Conservation (phyloP, 164 flowering plant species). For the Vitis amurensis region DNA sequence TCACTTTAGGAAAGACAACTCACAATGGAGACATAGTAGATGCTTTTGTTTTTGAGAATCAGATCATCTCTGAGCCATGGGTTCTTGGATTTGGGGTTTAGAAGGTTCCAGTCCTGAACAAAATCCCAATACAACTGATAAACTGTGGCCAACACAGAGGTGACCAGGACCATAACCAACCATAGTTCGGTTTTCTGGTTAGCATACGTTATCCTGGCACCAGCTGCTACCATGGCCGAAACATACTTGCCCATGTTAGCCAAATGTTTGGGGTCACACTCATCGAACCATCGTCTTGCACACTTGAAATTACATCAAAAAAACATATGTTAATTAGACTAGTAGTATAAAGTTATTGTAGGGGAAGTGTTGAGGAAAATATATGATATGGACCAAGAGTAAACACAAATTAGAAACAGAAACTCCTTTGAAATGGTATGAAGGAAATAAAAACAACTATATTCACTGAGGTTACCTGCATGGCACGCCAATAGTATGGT, state of each 20-base stretch:
- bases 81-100: constrained; percentile 67
- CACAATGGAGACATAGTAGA: constrained; percentile 81
- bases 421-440: too few species aligned
- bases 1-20: constrained; percentile 24
- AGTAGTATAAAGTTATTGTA: not conserved
- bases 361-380: not conserved
- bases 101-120: constrained; percentile 89
- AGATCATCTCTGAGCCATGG: constrained; percentile 86
- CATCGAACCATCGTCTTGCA: constrained; percentile 92
- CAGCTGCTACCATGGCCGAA: constrained; percentile 98
- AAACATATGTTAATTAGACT: not conserved
- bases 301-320: constrained; percentile 46
- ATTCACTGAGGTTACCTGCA: constrained; percentile 66
- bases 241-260: constrained; percentile 97
- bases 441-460: too few species aligned
- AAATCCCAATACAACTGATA: constrained; percentile 98
- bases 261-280: constrained; percentile 57
- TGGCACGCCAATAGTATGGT: constrained; percentile 97
- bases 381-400: not conserved
- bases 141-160: constrained; percentile 73
- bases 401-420: not conserved
- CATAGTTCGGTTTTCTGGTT: constrained; percentile 41
- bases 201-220: constrained; percentile 72
- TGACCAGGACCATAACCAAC: constrained; percentile 57
- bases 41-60: constrained; percentile 66